Conservation (phyloP, 768 basidiomycete genomes). For the Mycena vulgaris region DNA sequence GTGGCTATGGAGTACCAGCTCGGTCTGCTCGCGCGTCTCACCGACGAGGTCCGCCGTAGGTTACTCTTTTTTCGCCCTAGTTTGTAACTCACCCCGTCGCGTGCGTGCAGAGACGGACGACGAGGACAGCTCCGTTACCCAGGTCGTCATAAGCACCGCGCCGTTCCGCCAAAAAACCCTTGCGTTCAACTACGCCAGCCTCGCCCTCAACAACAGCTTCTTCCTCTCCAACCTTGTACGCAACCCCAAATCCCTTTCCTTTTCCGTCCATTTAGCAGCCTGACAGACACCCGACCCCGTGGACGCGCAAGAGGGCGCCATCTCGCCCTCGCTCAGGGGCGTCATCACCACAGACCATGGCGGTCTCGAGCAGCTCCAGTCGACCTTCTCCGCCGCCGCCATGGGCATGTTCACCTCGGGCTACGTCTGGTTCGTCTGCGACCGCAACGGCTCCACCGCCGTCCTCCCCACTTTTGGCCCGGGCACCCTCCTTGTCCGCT, state of each 20-base stretch:
- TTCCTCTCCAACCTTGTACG: conserved; percentile 89
- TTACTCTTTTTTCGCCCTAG: conserved; percentile 18
- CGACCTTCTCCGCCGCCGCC: conserved; percentile 81
- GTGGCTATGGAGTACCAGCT: conserved; percentile 90
- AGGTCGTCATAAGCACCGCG: conserved; percentile 82
- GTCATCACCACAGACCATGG: conserved; percentile 70
- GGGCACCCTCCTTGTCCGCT: conserved; percentile 88
- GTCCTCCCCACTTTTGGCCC: conserved; percentile 91
- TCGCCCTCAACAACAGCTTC: conserved; percentile 95
- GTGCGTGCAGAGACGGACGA: conserved; percentile 66
- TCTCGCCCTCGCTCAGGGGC: conserved; percentile 49
- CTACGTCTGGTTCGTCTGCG: conserved; percentile 91
- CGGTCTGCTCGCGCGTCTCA: conserved; percentile 84
- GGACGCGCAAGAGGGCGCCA: conserved; percentile 54
- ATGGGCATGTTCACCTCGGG: conserved; percentile 85
- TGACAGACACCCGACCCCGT: conserved; percentile 54
- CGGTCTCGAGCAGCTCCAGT: conserved; percentile 77
- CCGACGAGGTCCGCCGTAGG: conserved; percentile 81
- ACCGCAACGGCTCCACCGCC: conserved; percentile 70
- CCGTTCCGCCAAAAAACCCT: conserved; percentile 70
- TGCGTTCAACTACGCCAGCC: conserved; percentile 92
- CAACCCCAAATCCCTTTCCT: neutral
- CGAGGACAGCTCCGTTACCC: conserved; percentile 71
- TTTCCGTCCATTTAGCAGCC: neutral
- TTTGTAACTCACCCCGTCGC: neutral